These are phyloP conservation scores for Dendrocalamus latiflorus DNA, from an alignment of 202 grass and related monocot genomes.

Conservation along the genomic window DNA sequence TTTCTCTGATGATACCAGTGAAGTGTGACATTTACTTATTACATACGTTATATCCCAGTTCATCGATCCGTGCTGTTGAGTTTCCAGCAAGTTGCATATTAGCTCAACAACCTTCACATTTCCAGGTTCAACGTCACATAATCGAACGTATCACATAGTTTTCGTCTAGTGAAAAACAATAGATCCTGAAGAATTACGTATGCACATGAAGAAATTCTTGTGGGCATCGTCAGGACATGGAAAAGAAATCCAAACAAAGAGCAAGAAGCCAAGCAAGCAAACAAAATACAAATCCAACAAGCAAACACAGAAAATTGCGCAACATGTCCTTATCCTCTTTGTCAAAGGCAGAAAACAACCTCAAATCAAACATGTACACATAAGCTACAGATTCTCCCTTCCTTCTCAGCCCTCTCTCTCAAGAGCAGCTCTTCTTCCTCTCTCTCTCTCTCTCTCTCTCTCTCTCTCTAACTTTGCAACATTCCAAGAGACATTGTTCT, in stretches of 20 bases:
- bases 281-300: conserved; percentile 23
- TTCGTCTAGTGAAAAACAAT: neutral
- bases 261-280: conserved; percentile 21
- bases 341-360: conserved; percentile 20
- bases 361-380: neutral
- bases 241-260: conserved; percentile 27
- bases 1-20: neutral
- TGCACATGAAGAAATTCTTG: conserved; percentile 16
- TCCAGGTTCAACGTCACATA: neutral
- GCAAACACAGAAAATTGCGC: conserved; percentile 23
- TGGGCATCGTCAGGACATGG: neutral
- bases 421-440: neutral
- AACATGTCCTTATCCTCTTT: conserved; percentile 33
- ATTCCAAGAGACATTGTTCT: neutral
- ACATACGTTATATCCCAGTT: neutral
- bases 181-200: neutral
- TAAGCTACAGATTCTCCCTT: neutral
- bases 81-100: neutral
- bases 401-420: neutral
- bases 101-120: neutral
- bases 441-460: neutral
- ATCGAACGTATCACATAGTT: neutral
- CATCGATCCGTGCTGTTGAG: neutral
- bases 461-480: neutral
- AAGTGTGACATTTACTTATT: neutral